Conservation (phyloP, 345 rosid genomes). For the Draba incana region DNA sequence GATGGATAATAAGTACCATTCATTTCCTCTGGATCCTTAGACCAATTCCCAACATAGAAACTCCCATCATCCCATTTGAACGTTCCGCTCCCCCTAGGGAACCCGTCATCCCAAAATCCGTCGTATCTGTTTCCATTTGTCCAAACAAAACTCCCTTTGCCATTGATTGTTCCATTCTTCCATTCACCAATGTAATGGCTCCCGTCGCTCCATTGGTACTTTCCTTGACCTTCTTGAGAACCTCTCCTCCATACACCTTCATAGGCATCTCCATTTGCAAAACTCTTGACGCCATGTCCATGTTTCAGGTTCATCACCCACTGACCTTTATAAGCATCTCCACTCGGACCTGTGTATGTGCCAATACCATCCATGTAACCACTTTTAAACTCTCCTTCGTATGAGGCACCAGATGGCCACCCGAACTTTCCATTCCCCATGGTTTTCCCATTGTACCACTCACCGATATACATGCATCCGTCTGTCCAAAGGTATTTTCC, state of each 20-base stretch:
- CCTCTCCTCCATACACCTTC: conserved; percentile 94
- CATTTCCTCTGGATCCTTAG: conserved; percentile 72
- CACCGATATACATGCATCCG: conserved; percentile 85
- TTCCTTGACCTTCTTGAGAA: conserved; percentile 78
- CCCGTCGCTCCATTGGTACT: conserved; percentile 69
- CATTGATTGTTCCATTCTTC: conserved; percentile 70
- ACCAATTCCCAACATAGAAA: conserved; percentile 86
- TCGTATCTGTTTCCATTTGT: conserved; percentile 64
- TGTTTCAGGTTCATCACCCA: conserved; percentile 95
- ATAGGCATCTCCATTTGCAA: conserved; percentile 71
- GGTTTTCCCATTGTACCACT: conserved; percentile 80
- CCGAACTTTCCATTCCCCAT: conserved; percentile 85
- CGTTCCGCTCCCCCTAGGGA: conserved; percentile 85
- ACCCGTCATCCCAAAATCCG: conserved; percentile 77
- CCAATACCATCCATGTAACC: conserved; percentile 94
- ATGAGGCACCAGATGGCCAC: conserved; percentile 91
- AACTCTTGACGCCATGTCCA: conserved; percentile 68
- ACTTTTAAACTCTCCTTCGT: conserved; percentile 90
- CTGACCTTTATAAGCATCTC: conserved; percentile 71
- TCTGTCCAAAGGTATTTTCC: conserved; percentile 94
- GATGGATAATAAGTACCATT: conserved; percentile 78
- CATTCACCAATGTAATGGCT: conserved; percentile 70
- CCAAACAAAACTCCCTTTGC: conserved; percentile 78
- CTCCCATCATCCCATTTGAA: conserved; percentile 79
- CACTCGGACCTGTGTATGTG: conserved; percentile 58